Evolutionary conservation across 73 alveolate species (phyloP).

Genomic region (Tetrahymena thermophila): DNA sequence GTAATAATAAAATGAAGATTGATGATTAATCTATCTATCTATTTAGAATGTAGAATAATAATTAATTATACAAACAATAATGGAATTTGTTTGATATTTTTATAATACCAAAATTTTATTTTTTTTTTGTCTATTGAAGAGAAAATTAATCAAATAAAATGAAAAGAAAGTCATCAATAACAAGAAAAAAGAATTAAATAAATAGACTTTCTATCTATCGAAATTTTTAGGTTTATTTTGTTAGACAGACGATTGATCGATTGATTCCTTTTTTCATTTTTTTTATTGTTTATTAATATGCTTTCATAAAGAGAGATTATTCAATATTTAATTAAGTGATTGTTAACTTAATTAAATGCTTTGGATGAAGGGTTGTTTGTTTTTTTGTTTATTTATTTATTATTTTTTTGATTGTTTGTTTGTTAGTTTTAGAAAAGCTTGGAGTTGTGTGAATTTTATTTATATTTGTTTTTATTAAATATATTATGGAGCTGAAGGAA

Average conservation of each 20-base stretch:
- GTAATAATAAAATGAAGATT: neutral
- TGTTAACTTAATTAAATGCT: neutral
- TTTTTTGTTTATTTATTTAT: neutral
- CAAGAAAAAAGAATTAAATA: neutral
- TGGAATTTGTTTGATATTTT: too few species aligned
- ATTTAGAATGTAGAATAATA: neutral
- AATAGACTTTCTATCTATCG: neutral
- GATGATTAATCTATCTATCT: neutral
- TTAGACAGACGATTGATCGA: too few species aligned
- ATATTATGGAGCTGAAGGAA: conserved; percentile 2
- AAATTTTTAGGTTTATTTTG: neutral
- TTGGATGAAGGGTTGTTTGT: neutral
- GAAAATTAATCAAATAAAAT: neutral
- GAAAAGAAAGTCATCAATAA: neutral
- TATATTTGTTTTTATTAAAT: neutral
- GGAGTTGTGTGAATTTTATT: neutral
- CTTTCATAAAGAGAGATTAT: neutral
- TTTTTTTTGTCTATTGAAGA: neutral
- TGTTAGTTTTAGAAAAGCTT: neutral
- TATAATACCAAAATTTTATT: neutral
- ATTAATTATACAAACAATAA: too few species aligned
- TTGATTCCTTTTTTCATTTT: neutral
- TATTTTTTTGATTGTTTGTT: neutral
- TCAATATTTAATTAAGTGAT: neutral
- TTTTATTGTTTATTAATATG: neutral